Base-by-base conservation (phyloP, 2,329 filamentous ascomycete genomes). In the Thielaviopsis punctulata region DNA sequence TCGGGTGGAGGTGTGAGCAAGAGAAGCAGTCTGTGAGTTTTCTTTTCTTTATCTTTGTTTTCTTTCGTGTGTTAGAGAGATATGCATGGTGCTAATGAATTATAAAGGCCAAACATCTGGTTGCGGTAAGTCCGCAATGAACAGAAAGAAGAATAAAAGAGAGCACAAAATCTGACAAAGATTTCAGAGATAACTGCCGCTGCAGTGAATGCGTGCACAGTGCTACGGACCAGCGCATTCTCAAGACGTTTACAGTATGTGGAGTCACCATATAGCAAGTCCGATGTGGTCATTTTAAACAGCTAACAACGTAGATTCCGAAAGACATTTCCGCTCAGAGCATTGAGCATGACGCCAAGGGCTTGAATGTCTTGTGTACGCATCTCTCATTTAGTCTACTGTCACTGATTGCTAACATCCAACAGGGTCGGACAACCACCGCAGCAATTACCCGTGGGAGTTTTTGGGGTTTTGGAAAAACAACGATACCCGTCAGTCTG, bases 361-460 rank as follows among this genome's bases (percentile, higher is more conserved):
- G 64, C 1, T 59, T 69, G 6, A 59, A 63, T 23, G 58, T 69
- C 9, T 55, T 61, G 45, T 69, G 66, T 68, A 61, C 53, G 58
- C 27, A 41, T 25, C 7, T 25, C 2, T 27, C 8, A 18, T 23
- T 7, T 8, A 3, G 24, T 1, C 18, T 23, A 10, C n/a, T 7
- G 23, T 12, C 49, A 19, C 25, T 22, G 10, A 46, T 55, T 58
- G 53, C 56, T 27, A 45, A 10, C 50, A n/a, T 6, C 13, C 13
- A 18, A 19, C n/a, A 86, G 82, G 82, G 82, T 73, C 73, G 52
- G 70, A 72, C 55, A 81, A 70, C 1, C 88, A 94, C 63, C 61
- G 70, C 45, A 88, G 84, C 64, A 65, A 70, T 22, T 93, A 88
- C 61, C 62, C 71, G 1, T 81, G 75, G 72, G 64, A 72, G 2